Conservation (phyloP, 306 rosid genomes). For the Notholithocarpus densiflorus region DNA sequence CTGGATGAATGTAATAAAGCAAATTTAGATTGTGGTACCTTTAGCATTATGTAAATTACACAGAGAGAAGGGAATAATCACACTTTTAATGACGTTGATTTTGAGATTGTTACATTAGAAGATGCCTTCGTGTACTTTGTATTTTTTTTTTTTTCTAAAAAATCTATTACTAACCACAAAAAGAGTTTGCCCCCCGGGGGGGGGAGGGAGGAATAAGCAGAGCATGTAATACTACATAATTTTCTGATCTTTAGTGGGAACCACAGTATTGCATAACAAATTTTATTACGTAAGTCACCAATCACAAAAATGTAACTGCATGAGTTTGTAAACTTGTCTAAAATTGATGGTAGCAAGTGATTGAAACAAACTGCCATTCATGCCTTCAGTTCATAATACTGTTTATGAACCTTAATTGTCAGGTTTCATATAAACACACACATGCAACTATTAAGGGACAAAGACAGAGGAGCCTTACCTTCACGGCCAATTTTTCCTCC, state of each 20-base stretch:
- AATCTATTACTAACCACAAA: too few species aligned
- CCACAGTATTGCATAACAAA: not conserved
- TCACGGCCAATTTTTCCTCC: conserved; percentile 76
- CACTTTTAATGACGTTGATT: too few species aligned
- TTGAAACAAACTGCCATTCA: not conserved
- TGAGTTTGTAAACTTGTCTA: too few species aligned
- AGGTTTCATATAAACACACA: not conserved
- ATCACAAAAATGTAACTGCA: too few species aligned
- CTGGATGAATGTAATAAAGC: not conserved
- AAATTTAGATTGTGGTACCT: not conserved
- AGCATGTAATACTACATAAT: not conserved
- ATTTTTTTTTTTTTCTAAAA: too few species aligned
- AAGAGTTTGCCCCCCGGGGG: too few species aligned
- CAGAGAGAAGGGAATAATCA: too few species aligned
- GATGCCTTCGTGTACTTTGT: not conserved
- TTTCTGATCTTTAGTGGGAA: not conserved
- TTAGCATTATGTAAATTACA: not conserved
- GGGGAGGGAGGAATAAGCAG: not conserved
- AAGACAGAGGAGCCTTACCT: conserved; percentile 38
- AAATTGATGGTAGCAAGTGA: too few species aligned
- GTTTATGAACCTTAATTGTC: not conserved
- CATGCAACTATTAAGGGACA: not conserved
- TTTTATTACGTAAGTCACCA: too few species aligned
- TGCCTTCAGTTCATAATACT: not conserved
- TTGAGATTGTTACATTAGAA: not conserved